phyloP scores from a whole-genome alignment of 345 rosid genomes.

The Eucalyptus regnans region DNA sequence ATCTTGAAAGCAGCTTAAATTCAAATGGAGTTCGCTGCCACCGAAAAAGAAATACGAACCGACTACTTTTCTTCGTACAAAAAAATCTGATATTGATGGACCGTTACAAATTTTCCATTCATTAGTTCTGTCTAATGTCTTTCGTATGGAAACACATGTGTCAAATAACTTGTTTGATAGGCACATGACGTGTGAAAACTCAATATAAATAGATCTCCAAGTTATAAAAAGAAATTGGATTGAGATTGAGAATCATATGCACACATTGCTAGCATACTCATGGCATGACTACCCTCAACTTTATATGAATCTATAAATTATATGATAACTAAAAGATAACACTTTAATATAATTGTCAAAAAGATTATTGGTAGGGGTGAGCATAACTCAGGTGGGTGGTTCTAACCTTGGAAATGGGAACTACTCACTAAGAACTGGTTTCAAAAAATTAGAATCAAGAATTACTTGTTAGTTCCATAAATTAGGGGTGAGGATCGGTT shows the following conservation, averaged over 20 bases:
- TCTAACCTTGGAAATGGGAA: too few species aligned
- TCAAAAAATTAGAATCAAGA: rapidly evolving
- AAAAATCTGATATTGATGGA: rapidly evolving
- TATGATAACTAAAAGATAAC: too few species aligned
- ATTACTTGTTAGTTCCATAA: rapidly evolving
- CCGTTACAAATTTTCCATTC: rapidly evolving
- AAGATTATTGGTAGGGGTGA: too few species aligned
- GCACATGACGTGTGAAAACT: rapidly evolving
- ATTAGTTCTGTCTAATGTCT: rapidly evolving
- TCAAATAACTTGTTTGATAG: rapidly evolving
- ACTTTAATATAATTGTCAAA: too few species aligned
- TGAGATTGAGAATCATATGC: neutral
- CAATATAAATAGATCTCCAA: neutral
- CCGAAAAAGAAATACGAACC: neutral
- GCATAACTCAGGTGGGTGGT: rapidly evolving
- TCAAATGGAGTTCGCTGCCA: neutral
- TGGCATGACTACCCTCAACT: too few species aligned
- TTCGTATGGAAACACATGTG: rapidly evolving
- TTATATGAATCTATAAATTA: too few species aligned
- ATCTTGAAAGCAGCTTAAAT: too few species aligned
- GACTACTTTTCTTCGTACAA: neutral
- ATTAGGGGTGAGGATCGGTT: too few species aligned
- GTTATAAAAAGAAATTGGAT: rapidly evolving
- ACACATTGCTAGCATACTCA: too few species aligned
- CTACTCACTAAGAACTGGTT: rapidly evolving